These are phyloP conservation scores for Noccaea bulbosa DNA, from an alignment of 345 rosid genomes.

Conservation along the genomic window DNA sequence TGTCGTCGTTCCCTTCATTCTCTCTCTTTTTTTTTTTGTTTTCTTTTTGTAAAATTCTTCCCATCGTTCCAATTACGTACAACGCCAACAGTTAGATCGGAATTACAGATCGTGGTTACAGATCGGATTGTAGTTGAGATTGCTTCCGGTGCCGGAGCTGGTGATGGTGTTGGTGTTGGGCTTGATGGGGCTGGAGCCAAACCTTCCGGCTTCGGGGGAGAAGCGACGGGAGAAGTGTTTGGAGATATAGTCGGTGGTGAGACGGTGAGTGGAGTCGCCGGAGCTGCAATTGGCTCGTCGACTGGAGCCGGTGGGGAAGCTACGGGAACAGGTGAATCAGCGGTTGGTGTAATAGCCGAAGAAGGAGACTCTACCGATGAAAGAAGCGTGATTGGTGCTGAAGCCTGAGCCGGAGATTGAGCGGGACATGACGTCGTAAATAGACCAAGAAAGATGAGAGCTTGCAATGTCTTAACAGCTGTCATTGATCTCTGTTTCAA, in stretches of 20 bases:
- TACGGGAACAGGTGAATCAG: conserved; percentile 27
- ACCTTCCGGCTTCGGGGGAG: conserved; percentile 35
- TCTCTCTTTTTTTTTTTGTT: no score
- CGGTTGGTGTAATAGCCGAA: conserved; percentile 47
- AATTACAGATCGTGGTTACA: no score
- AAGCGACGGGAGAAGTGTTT: conserved; percentile 33
- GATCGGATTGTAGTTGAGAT: no score
- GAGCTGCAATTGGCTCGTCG: conserved; percentile 31
- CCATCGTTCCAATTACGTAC: no score
- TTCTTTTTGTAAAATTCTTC: no score
- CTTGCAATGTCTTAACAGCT: conserved; percentile 49
- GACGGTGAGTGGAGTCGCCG: conserved; percentile 32
- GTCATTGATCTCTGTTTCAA: conserved; percentile 47
- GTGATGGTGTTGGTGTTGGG: conserved; percentile 34
- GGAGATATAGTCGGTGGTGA: conserved; percentile 29
- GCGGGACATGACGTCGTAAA: conserved; percentile 69
- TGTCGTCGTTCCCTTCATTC: no score
- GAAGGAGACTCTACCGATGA: conserved; percentile 48
- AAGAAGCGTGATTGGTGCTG: conserved; percentile 34
- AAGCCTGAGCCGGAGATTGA: conserved; percentile 64
- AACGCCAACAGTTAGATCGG: no score
- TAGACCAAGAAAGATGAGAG: conserved; percentile 64
- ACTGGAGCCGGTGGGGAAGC: conserved; percentile 32
- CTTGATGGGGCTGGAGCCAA: conserved; percentile 37
- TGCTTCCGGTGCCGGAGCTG: conserved; percentile 21